A percentile compares a stretch with the other conserved stretches of the same genome.
Evolutionary conservation across 2,329 filamentous ascomycete genomes (phyloP).

Genomic region (Alternaria postmessia): DNA sequence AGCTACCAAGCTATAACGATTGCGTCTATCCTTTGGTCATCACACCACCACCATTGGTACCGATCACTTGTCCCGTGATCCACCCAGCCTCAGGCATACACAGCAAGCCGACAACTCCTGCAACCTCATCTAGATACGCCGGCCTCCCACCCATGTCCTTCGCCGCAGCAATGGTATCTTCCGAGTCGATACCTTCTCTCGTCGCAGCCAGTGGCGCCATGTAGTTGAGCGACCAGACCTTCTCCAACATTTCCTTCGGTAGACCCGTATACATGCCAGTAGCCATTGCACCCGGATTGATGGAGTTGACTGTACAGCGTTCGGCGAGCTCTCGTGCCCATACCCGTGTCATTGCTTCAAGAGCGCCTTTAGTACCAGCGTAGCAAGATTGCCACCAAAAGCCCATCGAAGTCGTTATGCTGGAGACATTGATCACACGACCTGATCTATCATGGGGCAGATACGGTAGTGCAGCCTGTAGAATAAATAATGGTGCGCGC

Average conservation of each 20-base stretch:
- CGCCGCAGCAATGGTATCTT: constrained; percentile 65
- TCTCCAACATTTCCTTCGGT: constrained; percentile 65
- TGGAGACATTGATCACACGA: constrained; percentile 66
- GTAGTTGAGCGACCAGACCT: constrained; percentile 64
- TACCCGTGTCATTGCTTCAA: constrained; percentile 70
- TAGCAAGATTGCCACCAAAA: constrained; percentile 66
- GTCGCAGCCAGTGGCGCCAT: constrained; percentile 70
- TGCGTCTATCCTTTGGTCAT: constrained; percentile 50
- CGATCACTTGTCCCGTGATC: constrained; percentile 78
- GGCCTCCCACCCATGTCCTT: constrained; percentile 61
- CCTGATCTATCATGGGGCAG: constrained; percentile 71
- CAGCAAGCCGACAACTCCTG: constrained; percentile 76
- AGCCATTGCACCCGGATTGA: constrained; percentile 69
- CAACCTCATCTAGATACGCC: constrained; percentile 72
- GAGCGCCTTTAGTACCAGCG: constrained; percentile 68
- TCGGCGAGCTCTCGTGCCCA: constrained; percentile 68
- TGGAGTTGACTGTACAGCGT: constrained; percentile 66
- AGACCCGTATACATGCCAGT: constrained; percentile 64
- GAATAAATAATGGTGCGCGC: constrained; percentile 64
- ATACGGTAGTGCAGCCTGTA: constrained; percentile 73
- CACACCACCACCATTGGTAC: constrained; percentile 77
- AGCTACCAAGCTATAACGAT: too few species aligned
- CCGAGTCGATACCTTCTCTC: constrained; percentile 46
- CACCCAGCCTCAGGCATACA: constrained; percentile 72
- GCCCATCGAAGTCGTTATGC: constrained; percentile 62